Evolutionary conservation across 352 stramenopile genomes (phyloP).

Genomic region (Elongisporangium undulatum): DNA sequence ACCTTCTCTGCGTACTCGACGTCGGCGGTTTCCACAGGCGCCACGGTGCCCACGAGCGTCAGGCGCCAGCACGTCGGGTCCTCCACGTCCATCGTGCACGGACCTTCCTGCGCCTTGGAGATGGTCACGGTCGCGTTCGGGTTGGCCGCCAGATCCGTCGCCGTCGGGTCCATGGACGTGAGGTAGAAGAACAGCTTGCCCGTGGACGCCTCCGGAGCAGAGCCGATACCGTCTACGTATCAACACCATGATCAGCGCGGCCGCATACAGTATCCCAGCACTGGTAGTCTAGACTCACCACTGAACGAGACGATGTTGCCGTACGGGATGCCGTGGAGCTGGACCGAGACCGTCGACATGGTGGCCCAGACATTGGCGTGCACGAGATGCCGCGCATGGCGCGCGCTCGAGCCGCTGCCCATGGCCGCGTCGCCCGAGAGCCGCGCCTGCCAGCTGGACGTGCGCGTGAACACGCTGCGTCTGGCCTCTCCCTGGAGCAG

Average conservation of each 20-base stretch:
- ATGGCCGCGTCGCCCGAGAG: neutral
- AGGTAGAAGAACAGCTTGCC: slow-evolving; percentile 74
- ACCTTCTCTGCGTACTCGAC: slow-evolving; percentile 41
- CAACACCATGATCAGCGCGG: neutral
- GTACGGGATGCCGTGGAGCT: slow-evolving; percentile 49
- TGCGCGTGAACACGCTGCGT: slow-evolving; percentile 4
- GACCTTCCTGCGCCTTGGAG: slow-evolving; percentile 48
- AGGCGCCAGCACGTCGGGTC: slow-evolving; percentile 76
- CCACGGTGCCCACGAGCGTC: slow-evolving; percentile 46
- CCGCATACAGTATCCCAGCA: neutral
- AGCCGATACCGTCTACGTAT: slow-evolving; percentile 49
- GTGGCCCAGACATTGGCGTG: slow-evolving; percentile 62
- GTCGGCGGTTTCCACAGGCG: slow-evolving; percentile 34
- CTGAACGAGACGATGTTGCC: slow-evolving; percentile 65
- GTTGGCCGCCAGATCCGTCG: slow-evolving; percentile 45
- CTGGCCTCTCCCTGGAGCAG: slow-evolving; percentile 7
- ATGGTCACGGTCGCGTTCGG: slow-evolving; percentile 54
- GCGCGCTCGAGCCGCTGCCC: slow-evolving; percentile 16
- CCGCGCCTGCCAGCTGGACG: slow-evolving; percentile 3
- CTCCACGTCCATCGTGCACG: slow-evolving; percentile 65
- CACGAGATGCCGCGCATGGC: slow-evolving; percentile 58
- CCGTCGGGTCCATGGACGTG: slow-evolving; percentile 43
- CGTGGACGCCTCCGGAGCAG: slow-evolving; percentile 37
- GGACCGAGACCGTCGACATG: slow-evolving; percentile 54
- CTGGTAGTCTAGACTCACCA: slow-evolving; percentile 22